A percentile compares a stretch with the other conserved stretches of the same genome.
Conservation (phyloP, 2,329 filamentous ascomycete genomes). For the Penicillium brevicompactum region DNA sequence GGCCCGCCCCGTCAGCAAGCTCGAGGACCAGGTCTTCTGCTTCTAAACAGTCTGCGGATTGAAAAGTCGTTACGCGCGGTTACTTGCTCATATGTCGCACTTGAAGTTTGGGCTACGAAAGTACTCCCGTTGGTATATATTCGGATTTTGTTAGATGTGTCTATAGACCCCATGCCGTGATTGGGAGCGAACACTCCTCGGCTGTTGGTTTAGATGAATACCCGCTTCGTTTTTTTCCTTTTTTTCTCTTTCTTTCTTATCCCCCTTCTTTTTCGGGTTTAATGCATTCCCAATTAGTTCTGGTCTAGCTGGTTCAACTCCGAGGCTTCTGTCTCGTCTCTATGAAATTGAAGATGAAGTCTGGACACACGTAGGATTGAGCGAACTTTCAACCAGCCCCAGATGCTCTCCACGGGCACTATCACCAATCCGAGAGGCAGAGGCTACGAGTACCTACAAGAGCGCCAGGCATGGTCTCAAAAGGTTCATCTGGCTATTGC, state of each 20-base stretch:
- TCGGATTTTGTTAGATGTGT: not conserved
- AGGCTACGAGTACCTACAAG: no score
- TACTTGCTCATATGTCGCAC: not conserved
- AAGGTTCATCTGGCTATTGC: no score
- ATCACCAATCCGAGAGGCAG: no score
- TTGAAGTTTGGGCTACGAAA: not conserved
- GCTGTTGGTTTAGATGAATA: not conserved
- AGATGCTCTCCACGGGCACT: no score
- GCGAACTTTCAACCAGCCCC: no score
- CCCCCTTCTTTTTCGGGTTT: not conserved
- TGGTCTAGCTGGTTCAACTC: no score
- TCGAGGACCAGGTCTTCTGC: slow-evolving; percentile 96
- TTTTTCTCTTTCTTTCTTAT: not conserved
- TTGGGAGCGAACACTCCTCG: not conserved
- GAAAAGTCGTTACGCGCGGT: not conserved
- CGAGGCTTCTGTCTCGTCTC: no score
- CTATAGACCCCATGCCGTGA: not conserved
- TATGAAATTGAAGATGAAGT: no score
- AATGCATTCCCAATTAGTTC: not conserved
- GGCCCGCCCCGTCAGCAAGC: slow-evolving; percentile 92
- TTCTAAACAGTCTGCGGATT: slow-evolving; percentile 60
- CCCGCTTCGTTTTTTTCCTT: not conserved
- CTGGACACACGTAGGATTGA: no score
- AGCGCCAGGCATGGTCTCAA: no score
- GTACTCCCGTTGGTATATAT: not conserved